Percentiles rank a stretch among this genome's conserved stretches.
phyloP scores from a whole-genome alignment of 345 rosid species.

The Cardiospermum halicacabum region DNA sequence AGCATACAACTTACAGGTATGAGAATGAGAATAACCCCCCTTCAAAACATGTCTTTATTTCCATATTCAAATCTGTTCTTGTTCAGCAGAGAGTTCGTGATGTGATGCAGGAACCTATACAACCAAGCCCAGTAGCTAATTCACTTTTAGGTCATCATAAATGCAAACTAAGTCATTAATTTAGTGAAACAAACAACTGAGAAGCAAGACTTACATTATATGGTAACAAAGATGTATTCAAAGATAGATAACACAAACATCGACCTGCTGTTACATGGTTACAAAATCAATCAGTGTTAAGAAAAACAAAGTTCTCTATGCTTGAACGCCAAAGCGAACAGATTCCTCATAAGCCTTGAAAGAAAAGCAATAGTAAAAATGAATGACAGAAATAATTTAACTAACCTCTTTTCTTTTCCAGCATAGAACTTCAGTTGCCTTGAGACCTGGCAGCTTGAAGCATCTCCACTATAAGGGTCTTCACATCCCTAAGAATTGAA shows the following conservation, averaged over 20 bases:
- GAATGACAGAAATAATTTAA: neutral
- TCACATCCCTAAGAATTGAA: constrained; percentile 61
- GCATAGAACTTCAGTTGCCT: constrained; percentile 25
- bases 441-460: constrained; percentile 65
- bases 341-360: neutral
- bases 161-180: neutral
- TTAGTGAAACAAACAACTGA: neutral
- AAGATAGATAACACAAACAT: too few species aligned
- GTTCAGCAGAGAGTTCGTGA: neutral
- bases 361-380: neutral
- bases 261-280: neutral
- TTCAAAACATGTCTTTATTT: neutral
- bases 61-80: neutral
- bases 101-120: constrained; percentile 9
- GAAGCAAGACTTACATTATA: neutral
- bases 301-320: neutral
- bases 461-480: constrained; percentile 84
- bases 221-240: neutral
- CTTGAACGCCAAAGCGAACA: neutral
- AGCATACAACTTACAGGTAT: neutral
- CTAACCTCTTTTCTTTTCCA: constrained; percentile 9
- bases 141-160: neutral
- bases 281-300: neutral
- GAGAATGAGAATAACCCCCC: neutral
- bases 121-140: neutral